Evolutionary conservation across 106 monocot genomes (phyloP), one percentile per base, ranked within the genome.

Genomic region (Amphibolis antarctica): DNA sequence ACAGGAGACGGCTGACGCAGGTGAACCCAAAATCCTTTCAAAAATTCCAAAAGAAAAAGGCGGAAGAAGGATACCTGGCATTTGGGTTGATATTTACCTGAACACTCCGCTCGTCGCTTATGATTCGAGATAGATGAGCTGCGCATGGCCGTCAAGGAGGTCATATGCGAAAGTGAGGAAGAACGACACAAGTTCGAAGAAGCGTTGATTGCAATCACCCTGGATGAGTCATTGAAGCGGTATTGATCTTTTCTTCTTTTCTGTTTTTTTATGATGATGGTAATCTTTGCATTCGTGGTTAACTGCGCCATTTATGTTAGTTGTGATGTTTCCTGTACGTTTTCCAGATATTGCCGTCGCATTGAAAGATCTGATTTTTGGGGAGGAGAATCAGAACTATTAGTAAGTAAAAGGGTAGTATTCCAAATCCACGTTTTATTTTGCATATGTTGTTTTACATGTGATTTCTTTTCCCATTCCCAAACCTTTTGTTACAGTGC

Each of bases 331-430:
- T 27, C n/a, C 44, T 27, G 17, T 3, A 6, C 56, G 19, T 53
- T 44, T 60, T 60, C 47, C 61, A 89, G 94, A 64, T 96, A 96
- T 70, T 96, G 96, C 69, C 84, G 90, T 51, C 85, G 90, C 28
- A 96, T 96, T 57, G 63, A 66, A 64, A 70, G 76, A 19, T 64
- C 96, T 65, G 82, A 86, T 66, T 96, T 96, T 63, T 90, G 98
- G 98, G 91, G 98, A 55, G 98, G 98, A 60, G 91, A 98, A 45
- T 82, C 98, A 59, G 98, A 98, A 60, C 69, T 98, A 66, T 47
- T 98, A 28, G 56, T 56, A 56, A 36, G 36, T 36, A 36, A 36
- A 36, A 36, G 79, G 88, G 88, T 73, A 70, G 66, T 27, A 53
- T 53, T 30, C 18, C 10, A 28, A 27, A n/a, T 10, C 10, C 24